Evolutionary conservation across 768 basidiomycete species (phyloP), one percentile per base, ranked within the genome.

Genomic region (Hydnum rufescens): DNA sequence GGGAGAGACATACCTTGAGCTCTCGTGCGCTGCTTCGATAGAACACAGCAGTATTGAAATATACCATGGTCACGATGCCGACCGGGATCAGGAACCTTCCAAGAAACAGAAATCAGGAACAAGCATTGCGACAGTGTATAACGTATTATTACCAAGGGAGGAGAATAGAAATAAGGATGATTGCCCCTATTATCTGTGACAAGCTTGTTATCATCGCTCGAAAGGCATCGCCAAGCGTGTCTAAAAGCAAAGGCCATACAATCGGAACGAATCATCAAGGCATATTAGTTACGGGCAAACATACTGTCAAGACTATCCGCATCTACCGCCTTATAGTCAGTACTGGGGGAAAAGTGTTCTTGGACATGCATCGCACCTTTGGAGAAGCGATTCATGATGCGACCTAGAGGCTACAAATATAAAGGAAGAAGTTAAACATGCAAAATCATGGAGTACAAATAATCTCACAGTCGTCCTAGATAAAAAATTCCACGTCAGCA

Each of bases 401-500:
- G 43, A 49, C 49, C 49, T 5, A 51, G 23, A 4, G 26, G 43
- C n/a, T 51, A 26, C 26, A 6, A 19, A 52, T 6, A 44, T 70
- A 65, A 0, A 68, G 68, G 22, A 58, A 72, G 53, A 52, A 59
- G 22, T 71, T 76, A 42, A 0, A 31, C 42, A 42, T 56, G 26
- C 6, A 50, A n/a, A 5, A 32, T 22, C 31, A 28, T 8, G 25
- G 39, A 13, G 8, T 31, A n/a, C 5, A 39, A 23, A 49, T 18
- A 32, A 65, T n/a, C 53, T 22, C 63, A 57, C 62, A 60, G 19
- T 42, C 39, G 39, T 52, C 19, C 43, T 19, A 42, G 74, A 64
- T 13, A 80, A 57, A 51, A 72, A 65, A 63, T 68, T 60, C 79
- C 78, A 23, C 79, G 65, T 1, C 68, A 72, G 53, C 77, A 73